Evolutionary conservation across 352 stramenopile genomes (phyloP).

Genomic region (Blastocystis sp.): DNA sequence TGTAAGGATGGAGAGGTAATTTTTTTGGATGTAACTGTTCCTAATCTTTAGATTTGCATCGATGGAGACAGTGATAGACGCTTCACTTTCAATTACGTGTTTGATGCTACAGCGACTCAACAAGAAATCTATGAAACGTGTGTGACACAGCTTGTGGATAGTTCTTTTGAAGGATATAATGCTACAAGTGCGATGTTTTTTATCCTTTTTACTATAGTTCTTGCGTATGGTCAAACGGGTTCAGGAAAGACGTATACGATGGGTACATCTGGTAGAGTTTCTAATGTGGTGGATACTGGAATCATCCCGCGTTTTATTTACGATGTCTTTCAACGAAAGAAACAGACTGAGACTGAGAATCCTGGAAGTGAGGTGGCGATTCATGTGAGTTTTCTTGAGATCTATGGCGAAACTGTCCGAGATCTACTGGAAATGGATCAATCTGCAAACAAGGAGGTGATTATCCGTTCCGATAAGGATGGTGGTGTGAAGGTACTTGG

Average conservation of each 20-base stretch:
- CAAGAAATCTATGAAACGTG: constrained; percentile 73
- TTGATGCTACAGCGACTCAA: constrained; percentile 73
- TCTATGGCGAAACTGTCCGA: constrained; percentile 94
- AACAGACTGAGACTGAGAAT: constrained; percentile 65
- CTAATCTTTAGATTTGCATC: constrained; percentile 65
- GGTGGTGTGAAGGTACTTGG: constrained; percentile 76
- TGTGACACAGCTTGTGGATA: constrained; percentile 72
- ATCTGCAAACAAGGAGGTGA: constrained; percentile 75
- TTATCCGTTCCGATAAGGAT: constrained; percentile 75
- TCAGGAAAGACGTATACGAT: constrained; percentile 91
- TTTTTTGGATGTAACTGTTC: background rate
- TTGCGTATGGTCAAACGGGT: constrained; percentile 77
- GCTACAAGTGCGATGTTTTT: constrained; percentile 24
- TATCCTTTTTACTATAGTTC: constrained; percentile 66
- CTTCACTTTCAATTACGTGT: constrained; percentile 81
- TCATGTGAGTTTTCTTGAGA: constrained; percentile 88
- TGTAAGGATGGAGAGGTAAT: constrained; percentile 1
- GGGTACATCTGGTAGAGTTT: constrained; percentile 70
- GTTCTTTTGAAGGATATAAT: constrained; percentile 64
- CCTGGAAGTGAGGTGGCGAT: constrained; percentile 74
- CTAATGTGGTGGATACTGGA: constrained; percentile 69
- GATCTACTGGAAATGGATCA: constrained; percentile 83
- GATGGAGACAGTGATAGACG: constrained; percentile 75
- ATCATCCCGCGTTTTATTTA: constrained; percentile 78
- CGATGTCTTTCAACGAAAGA: constrained; percentile 67